phyloP scores from a whole-genome alignment of 768 basidiomycete genomes.

The Saitozyma podzolica region DNA sequence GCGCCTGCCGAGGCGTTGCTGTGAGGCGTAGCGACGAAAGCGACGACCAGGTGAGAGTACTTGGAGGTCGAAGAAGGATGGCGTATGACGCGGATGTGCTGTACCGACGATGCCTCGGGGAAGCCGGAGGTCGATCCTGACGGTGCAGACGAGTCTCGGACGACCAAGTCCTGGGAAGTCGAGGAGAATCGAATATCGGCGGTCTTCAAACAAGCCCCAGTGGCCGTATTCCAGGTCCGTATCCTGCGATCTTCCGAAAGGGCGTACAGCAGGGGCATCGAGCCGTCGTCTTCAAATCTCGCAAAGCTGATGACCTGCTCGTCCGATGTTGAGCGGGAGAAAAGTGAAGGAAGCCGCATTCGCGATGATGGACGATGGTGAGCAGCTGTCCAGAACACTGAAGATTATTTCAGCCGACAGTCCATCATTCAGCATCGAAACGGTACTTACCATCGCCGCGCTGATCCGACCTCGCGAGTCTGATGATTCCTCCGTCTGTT shows the following conservation, averaged over 20 bases:
- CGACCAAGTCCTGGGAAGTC: slow-evolving; percentile 39
- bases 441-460: slow-evolving; percentile 22
- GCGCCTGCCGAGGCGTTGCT: slow-evolving; percentile 71
- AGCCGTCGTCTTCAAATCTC: slow-evolving; percentile 11
- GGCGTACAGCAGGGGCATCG: slow-evolving; percentile 59
- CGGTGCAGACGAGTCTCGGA: slow-evolving; percentile 5
- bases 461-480: slow-evolving; percentile 16
- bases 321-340: slow-evolving; percentile 27
- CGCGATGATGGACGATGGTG: slow-evolving; percentile 34
- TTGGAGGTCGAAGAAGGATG: slow-evolving; percentile 29
- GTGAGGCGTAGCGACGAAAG: slow-evolving; percentile 69
- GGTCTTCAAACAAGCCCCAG: slow-evolving; percentile 67
- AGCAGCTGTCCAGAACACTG: slow-evolving; percentile 28
- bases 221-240: slow-evolving; percentile 72
- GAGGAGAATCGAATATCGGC: slow-evolving; percentile 50
- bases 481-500: slow-evolving; percentile 39
- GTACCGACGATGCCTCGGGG: slow-evolving; percentile 58
- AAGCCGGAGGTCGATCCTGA: neutral
- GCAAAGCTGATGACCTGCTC: slow-evolving; percentile 39
- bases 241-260: slow-evolving; percentile 83
- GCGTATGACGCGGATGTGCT: slow-evolving; percentile 65
- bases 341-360: slow-evolving; percentile 39
- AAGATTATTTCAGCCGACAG: slow-evolving; percentile 4
- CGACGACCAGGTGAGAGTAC: slow-evolving; percentile 64
- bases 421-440: neutral